Conservation (phyloP, 83 land plant species). For the Diphasiastrum complanatum region DNA sequence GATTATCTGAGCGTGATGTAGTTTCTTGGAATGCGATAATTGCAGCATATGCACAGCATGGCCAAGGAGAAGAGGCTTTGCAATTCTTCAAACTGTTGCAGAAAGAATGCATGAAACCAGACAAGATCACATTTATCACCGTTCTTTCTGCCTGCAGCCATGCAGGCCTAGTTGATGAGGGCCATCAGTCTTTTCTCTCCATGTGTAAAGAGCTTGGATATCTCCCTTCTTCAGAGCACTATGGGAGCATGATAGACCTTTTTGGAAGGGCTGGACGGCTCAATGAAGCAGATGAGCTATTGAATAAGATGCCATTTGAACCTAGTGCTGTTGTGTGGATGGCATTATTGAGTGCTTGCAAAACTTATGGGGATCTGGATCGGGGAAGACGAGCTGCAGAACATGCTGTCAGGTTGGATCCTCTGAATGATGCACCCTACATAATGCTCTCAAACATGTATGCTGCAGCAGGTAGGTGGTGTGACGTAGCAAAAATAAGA, state of each 20-base stretch:
- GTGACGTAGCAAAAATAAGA: neutral
- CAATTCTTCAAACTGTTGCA: conserved; percentile 36
- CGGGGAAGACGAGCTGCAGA: conserved; percentile 41
- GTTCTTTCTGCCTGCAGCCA: conserved; percentile 49
- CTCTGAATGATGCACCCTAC: conserved; percentile 32
- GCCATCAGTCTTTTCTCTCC: conserved; percentile 22
- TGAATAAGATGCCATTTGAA: conserved; percentile 28
- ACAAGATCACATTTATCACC: conserved; percentile 38
- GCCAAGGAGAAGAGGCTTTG: conserved; percentile 32
- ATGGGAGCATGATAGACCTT: conserved; percentile 48
- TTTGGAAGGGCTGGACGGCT: conserved; percentile 41
- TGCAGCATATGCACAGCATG: conserved; percentile 40
- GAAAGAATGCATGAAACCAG: conserved; percentile 30
- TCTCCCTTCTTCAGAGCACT: conserved; percentile 29
- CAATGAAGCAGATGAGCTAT: conserved; percentile 42
- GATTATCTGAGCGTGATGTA: conserved; percentile 28
- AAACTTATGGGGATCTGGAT: conserved; percentile 30
- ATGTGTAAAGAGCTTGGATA: conserved; percentile 36
- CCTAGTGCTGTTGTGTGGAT: conserved; percentile 40
- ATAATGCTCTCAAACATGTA: conserved; percentile 36
- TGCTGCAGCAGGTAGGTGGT: conserved; percentile 30
- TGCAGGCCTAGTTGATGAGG: conserved; percentile 47
- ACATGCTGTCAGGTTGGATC: conserved; percentile 24
- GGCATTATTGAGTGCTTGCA: conserved; percentile 40
- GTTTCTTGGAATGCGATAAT: conserved; percentile 44